A percentile compares a stretch with the other conserved stretches of the same genome.
These are phyloP conservation scores for Fragilaria radians DNA, from an alignment of 108 stramenopile genomes.

Conservation along the genomic window DNA sequence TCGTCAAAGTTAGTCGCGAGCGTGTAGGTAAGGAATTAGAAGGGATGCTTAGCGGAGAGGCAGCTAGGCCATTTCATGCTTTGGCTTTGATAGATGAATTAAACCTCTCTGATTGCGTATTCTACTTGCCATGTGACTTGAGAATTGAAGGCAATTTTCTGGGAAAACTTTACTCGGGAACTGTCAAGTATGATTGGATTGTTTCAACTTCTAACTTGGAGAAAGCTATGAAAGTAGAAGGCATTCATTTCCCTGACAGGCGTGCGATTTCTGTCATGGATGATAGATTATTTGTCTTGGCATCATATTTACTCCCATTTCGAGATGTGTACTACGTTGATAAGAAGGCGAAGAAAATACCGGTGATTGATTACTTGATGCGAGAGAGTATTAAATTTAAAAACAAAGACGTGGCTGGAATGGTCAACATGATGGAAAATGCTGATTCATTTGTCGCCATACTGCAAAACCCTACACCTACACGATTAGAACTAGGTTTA, in stretches of 20 bases:
- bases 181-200: neutral
- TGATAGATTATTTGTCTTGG: constrained; percentile 48
- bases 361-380: constrained; percentile 60
- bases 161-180: constrained; percentile 6
- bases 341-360: constrained; percentile 34
- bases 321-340: constrained; percentile 49
- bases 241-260: no score
- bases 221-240: no score
- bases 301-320: constrained; percentile 60
- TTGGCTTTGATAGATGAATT: constrained; percentile 59
- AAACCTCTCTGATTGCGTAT: constrained; percentile 60
- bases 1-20: constrained; percentile 81
- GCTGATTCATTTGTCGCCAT: constrained; percentile 45
- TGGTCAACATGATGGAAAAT: constrained; percentile 33
- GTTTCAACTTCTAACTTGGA: no score
- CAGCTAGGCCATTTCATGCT: constrained; percentile 51
- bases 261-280: constrained; percentile 36
- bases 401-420: constrained; percentile 48
- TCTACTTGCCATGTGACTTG: constrained; percentile 43
- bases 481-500: constrained; percentile 57
- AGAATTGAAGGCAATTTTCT: constrained; percentile 2
- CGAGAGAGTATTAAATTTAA: constrained; percentile 77
- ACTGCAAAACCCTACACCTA: neutral
- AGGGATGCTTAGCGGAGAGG: constrained; percentile 77
- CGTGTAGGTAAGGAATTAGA: constrained; percentile 88